Evolutionary conservation across 495 filamentous ascomycete genomes (phyloP), one percentile per base, ranked within the genome.

Genomic region (Copromyces sp.): DNA sequence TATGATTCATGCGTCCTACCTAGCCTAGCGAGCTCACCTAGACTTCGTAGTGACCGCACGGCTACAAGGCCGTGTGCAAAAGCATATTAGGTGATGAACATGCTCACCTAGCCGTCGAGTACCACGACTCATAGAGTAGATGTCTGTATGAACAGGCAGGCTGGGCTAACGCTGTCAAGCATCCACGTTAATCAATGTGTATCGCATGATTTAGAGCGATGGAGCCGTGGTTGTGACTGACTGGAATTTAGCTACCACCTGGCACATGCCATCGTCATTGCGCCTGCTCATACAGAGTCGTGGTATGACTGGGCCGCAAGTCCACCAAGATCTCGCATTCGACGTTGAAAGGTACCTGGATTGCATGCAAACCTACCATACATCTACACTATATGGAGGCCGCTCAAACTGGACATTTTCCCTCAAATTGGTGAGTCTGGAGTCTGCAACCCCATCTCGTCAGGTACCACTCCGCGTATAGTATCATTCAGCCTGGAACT

Each of bases 1-100:
- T 72, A 35, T 74, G 73, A 76, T 79, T 77, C 75, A 78, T 76
- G 77, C 75, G 77, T 47, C 71, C 39, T 29, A 29, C 20, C 11
- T 53, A 24, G 20, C 20, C 45, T 29, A 53, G 45, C 20, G 45
- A 53, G 45, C 47, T 29, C 24, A 59, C 11, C 44, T 59, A 59
- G n/a, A 29, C 24, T 59, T 29, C 47, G 12, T 20, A 59, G 47
- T n/a, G 47, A 59, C 24, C 24, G 20, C 47, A 3, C 9, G 4
- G 14, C 47, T 59, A 59, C 47, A 24, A 29, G 24, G 24, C 24
- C 47, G 24, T 14, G 11, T 29, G 4, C 24, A 59, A 14, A 59
- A 29, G 24, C 2, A 24, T 29, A 5, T 59, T 59, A 2, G 9
- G 20, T 29, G 29, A 9, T 59, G 20, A 29, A 59, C 2, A 12